phyloP scores from a whole-genome alignment of 2,329 filamentous ascomycete species.

The Pseudogymnoascus sp. region DNA sequence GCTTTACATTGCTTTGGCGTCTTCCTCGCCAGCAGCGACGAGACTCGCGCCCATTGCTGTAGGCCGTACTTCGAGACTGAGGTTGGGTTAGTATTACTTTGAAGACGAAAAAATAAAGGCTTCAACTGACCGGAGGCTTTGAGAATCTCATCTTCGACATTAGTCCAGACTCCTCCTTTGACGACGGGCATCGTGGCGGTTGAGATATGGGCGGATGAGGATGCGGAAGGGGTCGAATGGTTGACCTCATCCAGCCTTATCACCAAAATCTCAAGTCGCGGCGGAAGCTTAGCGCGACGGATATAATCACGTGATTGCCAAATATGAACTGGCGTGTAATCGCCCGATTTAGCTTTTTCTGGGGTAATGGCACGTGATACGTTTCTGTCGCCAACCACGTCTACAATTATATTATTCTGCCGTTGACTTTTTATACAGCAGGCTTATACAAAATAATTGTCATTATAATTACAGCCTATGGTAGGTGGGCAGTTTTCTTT shows the following conservation, averaged over 20 bases:
- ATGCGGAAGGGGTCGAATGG: neutral
- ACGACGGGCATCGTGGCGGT: slow-evolving; percentile 55
- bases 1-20: slow-evolving; percentile 99
- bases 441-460: neutral
- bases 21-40: slow-evolving; percentile 91
- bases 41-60: slow-evolving; percentile 97
- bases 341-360: neutral
- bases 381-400: neutral
- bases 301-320: neutral
- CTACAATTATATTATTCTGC: neutral
- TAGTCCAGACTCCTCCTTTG: slow-evolving; percentile 68
- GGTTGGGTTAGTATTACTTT: slow-evolving; percentile 11
- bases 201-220: slow-evolving; percentile 4
- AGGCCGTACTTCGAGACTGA: slow-evolving; percentile 90
- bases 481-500: neutral
- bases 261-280: slow-evolving; percentile 5
- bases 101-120: neutral
- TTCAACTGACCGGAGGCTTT: slow-evolving; percentile 48
- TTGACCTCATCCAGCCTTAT: slow-evolving; percentile 6
- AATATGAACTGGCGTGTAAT: neutral
- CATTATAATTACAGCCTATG: neutral
- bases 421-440: neutral
- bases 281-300: neutral
- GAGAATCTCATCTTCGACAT: slow-evolving; percentile 89
- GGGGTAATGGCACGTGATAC: neutral